Base-by-base conservation (phyloP, 805 yeast genomes). In the Sungouiozyma intestinalis region DNA sequence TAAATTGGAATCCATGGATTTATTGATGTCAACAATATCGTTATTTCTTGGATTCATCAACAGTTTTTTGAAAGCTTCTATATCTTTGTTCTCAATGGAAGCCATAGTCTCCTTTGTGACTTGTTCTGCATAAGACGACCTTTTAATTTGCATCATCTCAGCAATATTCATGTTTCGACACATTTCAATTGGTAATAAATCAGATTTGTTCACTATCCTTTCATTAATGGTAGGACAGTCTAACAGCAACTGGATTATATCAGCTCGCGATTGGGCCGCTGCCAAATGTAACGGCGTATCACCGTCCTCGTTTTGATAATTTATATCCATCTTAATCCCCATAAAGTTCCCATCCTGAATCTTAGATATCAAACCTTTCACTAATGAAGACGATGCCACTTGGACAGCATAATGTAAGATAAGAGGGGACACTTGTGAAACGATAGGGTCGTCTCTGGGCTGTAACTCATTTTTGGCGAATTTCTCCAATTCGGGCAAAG, bases 231-330 rank as follows among this genome's bases (percentile, higher is more conserved):
- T 77, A 24, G 63, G 68, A 42, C 74, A 68, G 1, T 69, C 56
- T 64, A 92, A 68, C 46, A 94, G 65, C 43, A 73, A 70, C 45
- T 74, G 72, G 19, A 87, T 85, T 2, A 87, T 80, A 45, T 86
- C 96, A 17, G 71, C 67, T 42, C 97, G 71, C 16, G 85, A 76
- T 33, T 80, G 73, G 36, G 68, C 57, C 1, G 94, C 92, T 0
- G 96, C 97, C 45, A 85, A 62, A 60, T 92, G 99, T 37, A 92
- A 68, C 0, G 97, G 92, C 0, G 98, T 87, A 62, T 90, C 85
- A 0, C 96, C 95, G 37, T 84, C 80, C 3, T 67, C 66, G 53
- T 88, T 95, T 48, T 76, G 83, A 33, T 74, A 66, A 57, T 92
- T 94, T 46, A 90, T 62, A 53, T 85, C 86, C 34, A 73, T 52